Base-by-base conservation (phyloP, 2,329 filamentous ascomycete genomes). In the Ophiosphaerella narmari region DNA sequence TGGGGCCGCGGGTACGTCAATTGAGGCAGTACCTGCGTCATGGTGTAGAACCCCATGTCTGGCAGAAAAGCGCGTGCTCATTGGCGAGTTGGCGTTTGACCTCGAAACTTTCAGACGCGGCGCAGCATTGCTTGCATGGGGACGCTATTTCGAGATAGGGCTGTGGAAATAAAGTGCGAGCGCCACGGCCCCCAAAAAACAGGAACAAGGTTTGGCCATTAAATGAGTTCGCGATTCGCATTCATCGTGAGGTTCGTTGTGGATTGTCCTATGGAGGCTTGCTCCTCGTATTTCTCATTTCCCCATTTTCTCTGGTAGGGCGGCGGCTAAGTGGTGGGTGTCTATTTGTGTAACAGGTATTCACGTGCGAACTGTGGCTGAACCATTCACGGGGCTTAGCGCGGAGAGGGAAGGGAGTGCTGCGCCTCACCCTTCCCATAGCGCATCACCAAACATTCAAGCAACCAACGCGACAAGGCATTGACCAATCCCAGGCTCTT, bases 91-190 rank as follows among this genome's bases (percentile, higher is more conserved):
- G 36, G 18, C 7, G 14, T 39, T 39, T 45, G 37, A 18, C 32
- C 11, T 41, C 43, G 50, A 54, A 62, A 62, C 52, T 38, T 32
- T 46, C 32, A 40, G 50, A 48, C 46, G 57, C 54, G 57, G 55
- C 59, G 50, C 57, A 55, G 56, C 46, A 41, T 39, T 31, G 8
- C 26, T 49, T 53, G 53, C 50, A 47, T 53, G 39, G 50, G 11
- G 39, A 6, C 11, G 40, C 56, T 60, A 64, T 60, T 63, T 60
- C 52, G 50, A 51, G 50, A 51, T 59, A 54, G 44, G 52, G 43
- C 48, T 52, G 43, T 34, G 26, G 31, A 36, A 23, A 32, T 18
- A 29, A 33, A 16, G 18, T 9, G 32, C 37, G 21, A 35, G 39
- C 32, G 35, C 23, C 41, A 33, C 18, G 46, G 50, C 46, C 49